These are phyloP conservation scores for Solanum ossicruentum DNA, from an alignment of 257 asterid species.

Conservation along the genomic window DNA sequence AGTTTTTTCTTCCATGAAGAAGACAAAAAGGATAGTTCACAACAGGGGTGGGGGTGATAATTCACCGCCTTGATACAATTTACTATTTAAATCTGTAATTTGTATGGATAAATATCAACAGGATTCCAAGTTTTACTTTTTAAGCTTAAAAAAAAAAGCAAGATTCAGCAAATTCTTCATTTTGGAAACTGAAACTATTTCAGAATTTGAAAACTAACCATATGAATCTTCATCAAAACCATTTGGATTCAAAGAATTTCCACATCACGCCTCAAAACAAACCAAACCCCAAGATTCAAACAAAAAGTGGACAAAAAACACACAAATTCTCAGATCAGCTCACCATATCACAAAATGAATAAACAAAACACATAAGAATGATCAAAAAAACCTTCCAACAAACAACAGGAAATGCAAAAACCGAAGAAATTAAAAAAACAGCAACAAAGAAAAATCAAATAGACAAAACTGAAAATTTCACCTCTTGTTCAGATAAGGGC, in stretches of 20 bases:
- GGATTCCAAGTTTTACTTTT: background rate
- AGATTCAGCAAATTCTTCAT: background rate
- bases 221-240: background rate
- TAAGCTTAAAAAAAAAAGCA: background rate
- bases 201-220: background rate
- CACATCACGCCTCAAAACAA: background rate
- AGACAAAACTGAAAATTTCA: background rate
- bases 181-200: background rate
- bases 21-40: too few species aligned
- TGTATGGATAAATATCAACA: background rate
- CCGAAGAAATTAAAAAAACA: background rate
- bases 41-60: too few species aligned
- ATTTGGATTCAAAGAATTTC: background rate
- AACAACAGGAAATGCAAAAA: background rate
- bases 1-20: too few species aligned
- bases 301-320: background rate
- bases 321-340: slow-evolving; percentile 5
- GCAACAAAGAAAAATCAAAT: background rate
- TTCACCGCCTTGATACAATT: background rate
- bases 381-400: background rate
- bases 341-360: background rate
- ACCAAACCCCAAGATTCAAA: background rate
- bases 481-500: slow-evolving; percentile 78
- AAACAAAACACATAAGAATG: background rate
- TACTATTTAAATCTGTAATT: background rate